phyloP scores from a whole-genome alignment of 768 basidiomycete species.

The Paxillus rubicundulus region DNA sequence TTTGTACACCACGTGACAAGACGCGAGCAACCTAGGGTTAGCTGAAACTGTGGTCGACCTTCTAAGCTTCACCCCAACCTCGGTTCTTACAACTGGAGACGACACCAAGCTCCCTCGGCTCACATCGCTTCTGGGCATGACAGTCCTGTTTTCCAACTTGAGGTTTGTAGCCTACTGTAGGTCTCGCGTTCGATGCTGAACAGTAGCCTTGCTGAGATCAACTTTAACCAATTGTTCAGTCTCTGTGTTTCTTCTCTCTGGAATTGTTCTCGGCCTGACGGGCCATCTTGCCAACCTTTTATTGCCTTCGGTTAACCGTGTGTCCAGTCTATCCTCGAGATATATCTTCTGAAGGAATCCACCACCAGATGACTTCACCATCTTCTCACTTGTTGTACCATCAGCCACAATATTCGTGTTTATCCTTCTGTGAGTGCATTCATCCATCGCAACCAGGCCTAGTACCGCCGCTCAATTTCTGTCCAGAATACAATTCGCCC shows the following conservation, averaged over 20 bases:
- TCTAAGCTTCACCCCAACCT: constrained; percentile 5
- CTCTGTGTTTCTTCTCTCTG: constrained; percentile 37
- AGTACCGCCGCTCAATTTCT: constrained; percentile 1
- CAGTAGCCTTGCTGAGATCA: constrained; percentile 20
- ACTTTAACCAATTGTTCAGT: constrained; percentile 26
- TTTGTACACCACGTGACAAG: neutral
- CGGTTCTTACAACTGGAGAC: constrained; percentile 7
- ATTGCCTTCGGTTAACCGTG: constrained; percentile 63
- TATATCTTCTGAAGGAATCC: neutral
- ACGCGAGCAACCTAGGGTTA: neutral
- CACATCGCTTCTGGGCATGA: constrained; percentile 4
- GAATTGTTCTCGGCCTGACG: constrained; percentile 63
- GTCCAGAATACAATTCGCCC: constrained; percentile 64
- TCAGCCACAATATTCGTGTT: constrained; percentile 64
- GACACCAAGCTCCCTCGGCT: neutral
- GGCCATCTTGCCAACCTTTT: constrained; percentile 68
- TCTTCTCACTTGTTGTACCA: constrained; percentile 65
- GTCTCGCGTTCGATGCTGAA: constrained; percentile 15
- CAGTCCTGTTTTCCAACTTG: constrained; percentile 49
- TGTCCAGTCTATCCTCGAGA: constrained; percentile 20
- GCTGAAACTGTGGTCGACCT: neutral
- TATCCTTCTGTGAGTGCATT: constrained; percentile 48
- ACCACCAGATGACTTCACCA: constrained; percentile 60
- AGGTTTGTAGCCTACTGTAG: constrained; percentile 52
- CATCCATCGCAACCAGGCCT: too few relatives aligned